A percentile compares a stretch with the other conserved stretches of the same genome.
phyloP scores from a whole-genome alignment of 2,329 filamentous ascomycete genomes.

The Cercospora sp. region DNA sequence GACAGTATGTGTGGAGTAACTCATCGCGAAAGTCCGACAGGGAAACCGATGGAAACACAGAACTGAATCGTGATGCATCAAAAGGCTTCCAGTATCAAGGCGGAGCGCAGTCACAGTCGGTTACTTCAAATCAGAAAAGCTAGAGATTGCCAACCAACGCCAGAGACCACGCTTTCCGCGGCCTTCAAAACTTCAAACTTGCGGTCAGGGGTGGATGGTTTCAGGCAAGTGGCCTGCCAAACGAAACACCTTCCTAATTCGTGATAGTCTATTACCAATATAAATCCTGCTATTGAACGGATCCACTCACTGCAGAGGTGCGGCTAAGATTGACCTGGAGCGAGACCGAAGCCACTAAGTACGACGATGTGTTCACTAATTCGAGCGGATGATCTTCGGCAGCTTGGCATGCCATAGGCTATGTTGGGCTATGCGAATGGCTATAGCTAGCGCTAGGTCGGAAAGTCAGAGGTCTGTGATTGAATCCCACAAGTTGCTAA shows the following conservation, averaged over 20 bases:
- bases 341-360: not conserved
- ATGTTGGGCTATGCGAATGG: too few relatives aligned
- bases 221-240: not conserved
- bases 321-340: not conserved
- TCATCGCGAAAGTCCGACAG: too few relatives aligned
- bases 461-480: too few relatives aligned
- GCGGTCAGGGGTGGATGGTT: not conserved
- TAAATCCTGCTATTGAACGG: not conserved
- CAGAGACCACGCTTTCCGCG: not conserved
- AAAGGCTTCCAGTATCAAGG: too few relatives aligned
- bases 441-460: too few relatives aligned
- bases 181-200: not conserved
- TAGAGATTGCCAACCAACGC: not conserved
- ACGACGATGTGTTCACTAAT: not conserved
- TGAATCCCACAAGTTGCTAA: too few relatives aligned
- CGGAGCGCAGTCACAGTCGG: too few relatives aligned
- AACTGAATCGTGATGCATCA: too few relatives aligned
- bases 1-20: too few relatives aligned
- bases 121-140: too few relatives aligned
- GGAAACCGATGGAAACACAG: too few relatives aligned
- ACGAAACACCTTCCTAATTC: not conserved
- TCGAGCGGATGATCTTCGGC: not conserved
- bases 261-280: not conserved
- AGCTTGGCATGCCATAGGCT: not conserved
- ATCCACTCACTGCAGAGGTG: too few relatives aligned